Percentiles rank a stretch among this genome's conserved stretches.
Evolutionary conservation across 768 basidiomycete genomes (phyloP).

Genomic region (Fibroporia radiculosa): DNA sequence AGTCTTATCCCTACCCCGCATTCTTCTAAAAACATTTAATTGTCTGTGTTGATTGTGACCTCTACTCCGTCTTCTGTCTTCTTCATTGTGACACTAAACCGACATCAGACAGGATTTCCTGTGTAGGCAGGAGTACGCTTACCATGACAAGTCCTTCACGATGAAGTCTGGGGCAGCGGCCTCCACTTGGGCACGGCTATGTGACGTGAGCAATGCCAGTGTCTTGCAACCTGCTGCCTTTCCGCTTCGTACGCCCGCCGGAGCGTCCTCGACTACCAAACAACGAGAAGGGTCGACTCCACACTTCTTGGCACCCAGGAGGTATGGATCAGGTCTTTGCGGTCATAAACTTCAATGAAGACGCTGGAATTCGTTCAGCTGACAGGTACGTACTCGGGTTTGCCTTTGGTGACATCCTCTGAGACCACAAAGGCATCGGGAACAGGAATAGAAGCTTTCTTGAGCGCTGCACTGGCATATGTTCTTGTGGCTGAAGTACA

Average conservation of each 20-base stretch:
- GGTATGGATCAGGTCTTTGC: constrained; percentile 87
- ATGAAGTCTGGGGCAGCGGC: constrained; percentile 59
- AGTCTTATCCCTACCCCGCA: not conserved
- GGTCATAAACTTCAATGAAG: no score
- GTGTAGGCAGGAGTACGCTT: constrained; percentile 10
- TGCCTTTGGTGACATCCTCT: constrained; percentile 78
- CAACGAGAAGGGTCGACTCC: constrained; percentile 58
- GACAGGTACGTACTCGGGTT: constrained; percentile 58
- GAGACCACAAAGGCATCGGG: constrained; percentile 71
- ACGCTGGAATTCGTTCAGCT: no score
- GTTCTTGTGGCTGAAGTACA: constrained; percentile 77
- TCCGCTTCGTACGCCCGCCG: constrained; percentile 76
- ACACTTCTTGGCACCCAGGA: constrained; percentile 72
- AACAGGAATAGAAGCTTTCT: constrained; percentile 53
- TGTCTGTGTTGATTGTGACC: constrained; percentile 33
- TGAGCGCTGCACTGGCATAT: constrained; percentile 71
- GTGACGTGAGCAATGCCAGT: constrained; percentile 77
- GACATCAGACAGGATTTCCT: not conserved
- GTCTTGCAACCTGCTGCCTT: constrained; percentile 78
- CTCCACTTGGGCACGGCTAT: constrained; percentile 60
- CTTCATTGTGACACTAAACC: constrained; percentile 24
- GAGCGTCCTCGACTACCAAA: constrained; percentile 91
- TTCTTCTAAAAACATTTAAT: constrained; percentile 5
- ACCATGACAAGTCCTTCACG: constrained; percentile 68
- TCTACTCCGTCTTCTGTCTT: constrained; percentile 32